Conservation (phyloP, 1,284 basidiomycete genomes). For the Sporisorium exsertum region DNA sequence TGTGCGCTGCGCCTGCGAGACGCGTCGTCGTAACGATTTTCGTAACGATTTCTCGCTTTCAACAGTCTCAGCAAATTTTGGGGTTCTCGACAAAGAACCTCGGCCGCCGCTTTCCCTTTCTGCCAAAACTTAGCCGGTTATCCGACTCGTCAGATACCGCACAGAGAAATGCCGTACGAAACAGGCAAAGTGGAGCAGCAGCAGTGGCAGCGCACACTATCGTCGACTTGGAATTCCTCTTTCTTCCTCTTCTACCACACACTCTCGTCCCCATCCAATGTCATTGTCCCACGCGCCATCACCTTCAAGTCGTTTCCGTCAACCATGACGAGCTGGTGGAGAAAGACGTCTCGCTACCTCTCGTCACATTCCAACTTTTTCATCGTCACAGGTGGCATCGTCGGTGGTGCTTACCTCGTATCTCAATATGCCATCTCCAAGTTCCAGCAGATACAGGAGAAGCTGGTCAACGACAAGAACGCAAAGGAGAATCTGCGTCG, state of each 20-base stretch:
- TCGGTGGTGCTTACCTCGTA: slow-evolving; percentile 79
- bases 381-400: slow-evolving; percentile 71
- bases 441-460: slow-evolving; percentile 79
- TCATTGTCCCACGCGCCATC: background rate
- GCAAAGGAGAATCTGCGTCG: slow-evolving; percentile 80
- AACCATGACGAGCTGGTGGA: slow-evolving; percentile 51
- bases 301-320: background rate
- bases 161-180: slow-evolving; percentile 25
- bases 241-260: slow-evolving; percentile 1
- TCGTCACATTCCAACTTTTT: slow-evolving; percentile 57
- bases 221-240: background rate
- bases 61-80: too few relatives aligned
- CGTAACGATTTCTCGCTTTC: slow-evolving; percentile 19
- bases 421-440: slow-evolving; percentile 77
- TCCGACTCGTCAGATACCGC: slow-evolving; percentile 1
- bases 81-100: background rate
- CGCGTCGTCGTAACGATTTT: slow-evolving; percentile 16
- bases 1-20: slow-evolving; percentile 4
- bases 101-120: background rate
- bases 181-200: slow-evolving; percentile 13
- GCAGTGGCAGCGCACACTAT: background rate
- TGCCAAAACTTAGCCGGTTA: slow-evolving; percentile 24
- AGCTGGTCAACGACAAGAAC: slow-evolving; percentile 76
- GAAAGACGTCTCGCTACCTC: slow-evolving; percentile 42
- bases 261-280: slow-evolving; percentile 1